A percentile compares a stretch with the other conserved stretches of the same genome.
Conservation (phyloP, 768 basidiomycete species). For the Chiua virens region DNA sequence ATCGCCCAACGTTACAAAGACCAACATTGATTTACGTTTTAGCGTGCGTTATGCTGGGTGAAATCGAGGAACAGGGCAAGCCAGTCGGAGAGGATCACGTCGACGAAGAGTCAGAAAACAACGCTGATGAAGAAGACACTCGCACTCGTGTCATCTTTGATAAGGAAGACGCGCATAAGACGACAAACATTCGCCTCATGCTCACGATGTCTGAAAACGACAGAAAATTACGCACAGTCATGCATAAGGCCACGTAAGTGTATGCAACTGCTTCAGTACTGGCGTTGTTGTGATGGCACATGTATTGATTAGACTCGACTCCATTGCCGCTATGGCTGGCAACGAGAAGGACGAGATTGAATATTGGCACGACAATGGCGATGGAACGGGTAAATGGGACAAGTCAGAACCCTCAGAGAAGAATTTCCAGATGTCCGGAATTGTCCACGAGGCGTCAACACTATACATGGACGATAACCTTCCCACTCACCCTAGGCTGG, state of each 20-base stretch:
- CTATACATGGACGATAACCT: background rate
- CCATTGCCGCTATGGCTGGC: slow-evolving; percentile 1
- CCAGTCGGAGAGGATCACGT: background rate
- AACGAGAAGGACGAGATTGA: background rate
- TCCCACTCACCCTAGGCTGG: background rate
- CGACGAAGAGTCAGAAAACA: no score
- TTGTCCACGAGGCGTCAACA: background rate
- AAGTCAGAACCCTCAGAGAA: background rate
- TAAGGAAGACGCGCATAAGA: background rate
- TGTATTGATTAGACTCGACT: background rate
- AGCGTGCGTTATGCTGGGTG: slow-evolving; percentile 9
- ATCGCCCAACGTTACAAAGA: no score
- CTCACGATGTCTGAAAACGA: slow-evolving; percentile 7
- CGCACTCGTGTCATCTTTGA: background rate
- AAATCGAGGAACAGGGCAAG: slow-evolving; percentile 5
- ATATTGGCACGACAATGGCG: slow-evolving; percentile 2
- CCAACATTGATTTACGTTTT: background rate
- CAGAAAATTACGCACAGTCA: slow-evolving; percentile 3
- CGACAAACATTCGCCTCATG: slow-evolving; percentile 12
- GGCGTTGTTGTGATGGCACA: background rate
- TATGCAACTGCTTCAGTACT: background rate
- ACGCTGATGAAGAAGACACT: no score
- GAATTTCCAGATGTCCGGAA: background rate
- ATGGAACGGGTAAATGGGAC: slow-evolving; percentile 1
- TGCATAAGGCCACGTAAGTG: slow-evolving; percentile 12